A percentile compares a stretch with the other conserved stretches of the same genome.
Conservation (phyloP, 1,284 basidiomycete species). For the Clitocybe nebularis region DNA sequence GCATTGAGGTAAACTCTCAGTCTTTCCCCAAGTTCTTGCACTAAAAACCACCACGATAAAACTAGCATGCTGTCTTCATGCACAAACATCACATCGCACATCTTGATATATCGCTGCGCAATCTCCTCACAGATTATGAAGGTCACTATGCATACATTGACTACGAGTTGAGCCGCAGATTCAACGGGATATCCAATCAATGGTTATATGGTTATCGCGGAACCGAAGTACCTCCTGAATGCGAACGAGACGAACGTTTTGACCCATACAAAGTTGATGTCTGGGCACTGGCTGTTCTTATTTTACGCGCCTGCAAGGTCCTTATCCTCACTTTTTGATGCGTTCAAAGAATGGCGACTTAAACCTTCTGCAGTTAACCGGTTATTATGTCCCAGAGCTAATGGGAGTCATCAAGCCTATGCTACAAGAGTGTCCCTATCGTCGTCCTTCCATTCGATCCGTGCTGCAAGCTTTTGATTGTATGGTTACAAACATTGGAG, state of each 20-base stretch:
- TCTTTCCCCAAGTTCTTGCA: neutral
- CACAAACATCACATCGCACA: conserved; percentile 62
- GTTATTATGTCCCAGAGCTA: conserved; percentile 54
- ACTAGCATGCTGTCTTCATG: conserved; percentile 65
- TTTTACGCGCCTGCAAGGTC: conserved; percentile 64
- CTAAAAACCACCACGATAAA: neutral
- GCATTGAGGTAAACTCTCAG: conserved; percentile 49
- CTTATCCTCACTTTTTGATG: conserved; percentile 15
- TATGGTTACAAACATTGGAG: conserved; percentile 34
- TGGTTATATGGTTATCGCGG: conserved; percentile 42
- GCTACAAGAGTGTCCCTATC: conserved; percentile 45
- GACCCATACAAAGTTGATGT: conserved; percentile 71
- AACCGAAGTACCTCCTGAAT: conserved; percentile 70
- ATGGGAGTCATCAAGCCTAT: conserved; percentile 50
- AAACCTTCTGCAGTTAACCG: conserved; percentile 40
- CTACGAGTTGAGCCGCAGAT: conserved; percentile 61
- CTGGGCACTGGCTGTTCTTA: conserved; percentile 62
- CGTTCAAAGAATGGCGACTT: conserved; percentile 4
- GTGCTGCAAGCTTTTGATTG: conserved; percentile 49
- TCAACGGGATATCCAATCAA: conserved; percentile 34
- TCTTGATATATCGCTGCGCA: conserved; percentile 66
- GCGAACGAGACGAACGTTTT: conserved; percentile 42
- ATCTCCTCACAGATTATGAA: conserved; percentile 60
- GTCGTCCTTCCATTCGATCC: conserved; percentile 45
- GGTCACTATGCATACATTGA: conserved; percentile 70